Evolutionary conservation across 2,329 filamentous ascomycete genomes (phyloP), one percentile per base, ranked within the genome.

Genomic region (Dactylellina sp.): DNA sequence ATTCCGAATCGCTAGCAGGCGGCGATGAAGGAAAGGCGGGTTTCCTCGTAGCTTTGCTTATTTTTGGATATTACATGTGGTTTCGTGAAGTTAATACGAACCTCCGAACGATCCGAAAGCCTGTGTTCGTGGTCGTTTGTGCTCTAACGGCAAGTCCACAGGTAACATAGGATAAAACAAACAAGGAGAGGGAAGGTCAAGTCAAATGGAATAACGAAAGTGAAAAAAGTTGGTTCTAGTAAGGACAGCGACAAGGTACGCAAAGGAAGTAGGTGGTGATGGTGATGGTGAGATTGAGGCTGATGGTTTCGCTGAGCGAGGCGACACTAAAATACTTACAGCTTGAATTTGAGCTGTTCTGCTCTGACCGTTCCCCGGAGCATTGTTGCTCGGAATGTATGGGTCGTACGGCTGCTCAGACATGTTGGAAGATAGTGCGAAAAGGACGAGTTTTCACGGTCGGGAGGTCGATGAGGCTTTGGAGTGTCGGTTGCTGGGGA

Each of bases 281-380:
- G 18, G 42, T 24, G 20, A 2, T 37, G 14, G 18, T 7, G 40
- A 28, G 24, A 16, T 20, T 60, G 40, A 37, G 52, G 52, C 24
- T 24, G 52, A 47, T 37, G 25, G 11, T 35, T 18, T 14, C 14
- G 6, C 12, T 35, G 35, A 22, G 44, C 25, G 47, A 35, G 32
- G 18, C 37, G 40, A 22, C 7, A 37, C 50, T n/a, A 24, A 77
- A 70, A 75, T 61, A 89, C 91, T 85, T 90, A 97, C 92, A 83
- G 89, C 90, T 87, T 96, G 92, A 78, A 96, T 86, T 77, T 90
- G 90, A 72, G 87, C 86, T 65, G 88, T 90, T 82, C 88, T 86
- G 79, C 87, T 85, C 80, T 89, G 89, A 78, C 86, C 86, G 77
- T 81, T 86, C 85, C 81, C 81, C 82, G 78, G 82, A 75, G 83